phyloP scores from a whole-genome alignment of 768 basidiomycete genomes.

The Agaricus subrufescens region DNA sequence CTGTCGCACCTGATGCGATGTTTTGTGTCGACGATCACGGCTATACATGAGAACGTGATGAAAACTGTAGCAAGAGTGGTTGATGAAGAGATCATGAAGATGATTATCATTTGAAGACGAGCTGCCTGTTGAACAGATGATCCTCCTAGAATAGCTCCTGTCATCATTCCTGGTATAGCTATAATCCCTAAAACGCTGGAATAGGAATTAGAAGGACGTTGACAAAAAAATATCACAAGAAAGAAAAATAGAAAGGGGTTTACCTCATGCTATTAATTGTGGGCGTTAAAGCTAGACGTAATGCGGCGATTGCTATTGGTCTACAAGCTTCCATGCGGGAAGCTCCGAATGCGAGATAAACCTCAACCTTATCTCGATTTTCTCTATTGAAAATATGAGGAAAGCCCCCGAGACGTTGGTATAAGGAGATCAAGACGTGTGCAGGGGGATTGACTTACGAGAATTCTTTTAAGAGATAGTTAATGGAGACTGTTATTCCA shows the following conservation, averaged over 20 bases:
- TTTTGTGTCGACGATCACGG: slow-evolving; percentile 61
- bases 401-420: not conserved
- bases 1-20: slow-evolving; percentile 61
- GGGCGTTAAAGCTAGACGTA: slow-evolving; percentile 76
- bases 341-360: slow-evolving; percentile 82
- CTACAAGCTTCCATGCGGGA: slow-evolving; percentile 79
- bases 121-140: slow-evolving; percentile 83
- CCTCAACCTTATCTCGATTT: slow-evolving; percentile 82
- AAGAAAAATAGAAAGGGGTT: slow-evolving; percentile 3
- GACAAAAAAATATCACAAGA: not conserved
- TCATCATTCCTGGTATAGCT: slow-evolving; percentile 89
- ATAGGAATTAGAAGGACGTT: too few relatives aligned
- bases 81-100: slow-evolving; percentile 87
- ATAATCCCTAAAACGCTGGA: slow-evolving; percentile 69
- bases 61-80: slow-evolving; percentile 68
- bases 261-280: slow-evolving; percentile 86
- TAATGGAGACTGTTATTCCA: slow-evolving; percentile 65
- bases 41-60: slow-evolving; percentile 55
- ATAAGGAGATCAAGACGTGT: not conserved
- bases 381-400: slow-evolving; percentile 40
- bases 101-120: slow-evolving; percentile 86
- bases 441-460: slow-evolving; percentile 38
- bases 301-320: slow-evolving; percentile 72
- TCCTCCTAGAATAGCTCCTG: slow-evolving; percentile 85
- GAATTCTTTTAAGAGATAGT: slow-evolving; percentile 71